Conservation (phyloP, 345 rosid species). For the Odontarrhena argentea region DNA sequence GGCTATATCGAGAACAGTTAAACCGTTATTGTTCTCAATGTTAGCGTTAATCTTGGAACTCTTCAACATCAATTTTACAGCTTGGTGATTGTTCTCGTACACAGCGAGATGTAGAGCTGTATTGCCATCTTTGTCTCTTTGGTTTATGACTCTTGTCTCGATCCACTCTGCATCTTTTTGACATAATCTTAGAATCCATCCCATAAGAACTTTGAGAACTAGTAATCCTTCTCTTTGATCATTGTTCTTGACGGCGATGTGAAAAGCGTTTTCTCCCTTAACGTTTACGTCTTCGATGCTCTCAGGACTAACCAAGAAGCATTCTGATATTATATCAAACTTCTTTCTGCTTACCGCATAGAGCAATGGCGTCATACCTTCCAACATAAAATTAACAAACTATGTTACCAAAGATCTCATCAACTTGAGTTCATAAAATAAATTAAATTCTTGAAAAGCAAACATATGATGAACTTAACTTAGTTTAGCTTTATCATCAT, state of each 20-base stretch:
- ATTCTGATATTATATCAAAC: slow-evolving; percentile 23
- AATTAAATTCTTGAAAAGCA: too few relatives aligned
- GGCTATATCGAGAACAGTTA: slow-evolving; percentile 37
- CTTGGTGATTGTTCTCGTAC: slow-evolving; percentile 26
- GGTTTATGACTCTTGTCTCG: slow-evolving; percentile 28
- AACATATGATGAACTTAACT: too few relatives aligned
- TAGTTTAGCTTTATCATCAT: too few relatives aligned
- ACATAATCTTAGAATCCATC: slow-evolving; percentile 30
- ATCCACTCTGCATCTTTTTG: slow-evolving; percentile 12
- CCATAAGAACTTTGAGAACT: slow-evolving; percentile 32
- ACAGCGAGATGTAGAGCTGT: slow-evolving; percentile 40
- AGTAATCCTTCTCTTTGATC: slow-evolving; percentile 21
- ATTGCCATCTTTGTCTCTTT: slow-evolving; percentile 36
- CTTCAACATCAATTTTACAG: slow-evolving; percentile 23
- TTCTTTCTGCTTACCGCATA: slow-evolving; percentile 5
- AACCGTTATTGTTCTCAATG: slow-evolving; percentile 20
- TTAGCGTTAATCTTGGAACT: slow-evolving; percentile 24
- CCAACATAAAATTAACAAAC: neutral
- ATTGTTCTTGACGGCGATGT: slow-evolving; percentile 22
- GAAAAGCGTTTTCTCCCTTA: slow-evolving; percentile 31
- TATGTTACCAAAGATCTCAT: too few relatives aligned
- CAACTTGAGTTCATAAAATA: too few relatives aligned
- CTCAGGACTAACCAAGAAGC: slow-evolving; percentile 31
- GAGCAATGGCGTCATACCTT: slow-evolving; percentile 40
- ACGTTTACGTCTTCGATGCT: slow-evolving; percentile 37